Conservation (phyloP, 1,139 yeast genomes). For the Lizanozyma gosingica region DNA sequence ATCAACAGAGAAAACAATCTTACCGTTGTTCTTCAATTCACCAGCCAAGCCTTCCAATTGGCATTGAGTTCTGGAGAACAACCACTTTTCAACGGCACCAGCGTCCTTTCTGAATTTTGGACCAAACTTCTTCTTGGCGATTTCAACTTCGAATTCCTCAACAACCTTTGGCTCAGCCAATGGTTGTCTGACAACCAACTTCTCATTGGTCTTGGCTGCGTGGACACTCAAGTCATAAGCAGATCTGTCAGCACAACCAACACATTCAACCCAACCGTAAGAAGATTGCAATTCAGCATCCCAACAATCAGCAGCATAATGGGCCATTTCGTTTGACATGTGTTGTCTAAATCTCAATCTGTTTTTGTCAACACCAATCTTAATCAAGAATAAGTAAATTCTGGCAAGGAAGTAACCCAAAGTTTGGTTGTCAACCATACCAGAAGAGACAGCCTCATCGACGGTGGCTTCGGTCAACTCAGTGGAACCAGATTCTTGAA, state of each 20-base stretch:
- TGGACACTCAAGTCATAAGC: constrained; percentile 97
- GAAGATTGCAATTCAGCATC: constrained; percentile 95
- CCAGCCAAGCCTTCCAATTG: constrained; percentile 72
- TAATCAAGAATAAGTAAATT: constrained; percentile 73
- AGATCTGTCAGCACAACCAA: constrained; percentile 98
- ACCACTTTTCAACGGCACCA: constrained; percentile 79
- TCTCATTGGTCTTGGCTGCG: constrained; percentile 89
- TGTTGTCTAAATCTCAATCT: constrained; percentile 97
- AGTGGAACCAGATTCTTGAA: constrained; percentile 81
- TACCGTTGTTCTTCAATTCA: constrained; percentile 54
- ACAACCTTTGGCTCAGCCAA: constrained; percentile 77
- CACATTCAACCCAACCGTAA: constrained; percentile 99
- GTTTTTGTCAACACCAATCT: constrained; percentile 81
- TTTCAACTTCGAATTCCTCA: constrained; percentile 73
- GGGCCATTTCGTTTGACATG: constrained; percentile 98
- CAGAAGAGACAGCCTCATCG: constrained; percentile 82
- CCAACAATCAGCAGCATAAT: constrained; percentile 99
- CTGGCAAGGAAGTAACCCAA: constrained; percentile 95
- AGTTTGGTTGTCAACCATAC: constrained; percentile 94
- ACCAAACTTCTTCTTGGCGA: constrained; percentile 93
- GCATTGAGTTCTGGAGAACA: constrained; percentile 69
- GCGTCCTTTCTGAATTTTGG: constrained; percentile 97
- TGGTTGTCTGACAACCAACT: constrained; percentile 86
- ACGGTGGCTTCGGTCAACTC: constrained; percentile 55
- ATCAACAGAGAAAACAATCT: constrained; percentile 54